Evolutionary conservation across 2,329 filamentous ascomycete genomes (phyloP).

Genomic region (Penicillium sp.): DNA sequence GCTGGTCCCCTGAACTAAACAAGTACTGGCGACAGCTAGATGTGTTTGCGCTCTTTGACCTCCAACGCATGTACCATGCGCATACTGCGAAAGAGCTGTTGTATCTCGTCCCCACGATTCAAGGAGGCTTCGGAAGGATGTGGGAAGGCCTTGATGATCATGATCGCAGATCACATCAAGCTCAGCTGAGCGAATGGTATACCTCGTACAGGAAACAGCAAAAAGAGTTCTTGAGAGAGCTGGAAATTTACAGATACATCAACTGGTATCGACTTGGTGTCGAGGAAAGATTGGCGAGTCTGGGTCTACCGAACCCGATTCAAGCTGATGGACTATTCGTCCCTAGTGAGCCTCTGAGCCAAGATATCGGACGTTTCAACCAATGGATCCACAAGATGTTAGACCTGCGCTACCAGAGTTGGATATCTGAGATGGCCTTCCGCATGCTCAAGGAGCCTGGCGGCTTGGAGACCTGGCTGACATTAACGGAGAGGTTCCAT

Average conservation of each 20-base stretch:
- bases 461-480: not conserved
- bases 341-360: slow-evolving; percentile 25
- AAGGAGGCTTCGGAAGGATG: slow-evolving; percentile 5
- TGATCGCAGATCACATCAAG: not conserved
- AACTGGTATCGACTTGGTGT: slow-evolving; percentile 30
- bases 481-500: not conserved
- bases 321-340: slow-evolving; percentile 21
- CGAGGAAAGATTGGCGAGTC: slow-evolving; percentile 22
- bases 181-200: slow-evolving; percentile 1
- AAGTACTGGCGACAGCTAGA: slow-evolving; percentile 35
- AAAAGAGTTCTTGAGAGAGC: slow-evolving; percentile 5
- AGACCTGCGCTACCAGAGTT: not conserved
- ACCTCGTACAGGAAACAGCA: slow-evolving; percentile 4
- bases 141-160: slow-evolving; percentile 4
- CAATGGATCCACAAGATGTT: slow-evolving; percentile 15
- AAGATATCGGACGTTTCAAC: slow-evolving; percentile 21
- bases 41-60: slow-evolving; percentile 27
- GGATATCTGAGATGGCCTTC: not conserved
- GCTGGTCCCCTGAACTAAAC: slow-evolving; percentile 10
- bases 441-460: not conserved
- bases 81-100: slow-evolving; percentile 11
- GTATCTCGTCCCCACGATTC: slow-evolving; percentile 15
- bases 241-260: slow-evolving; percentile 12
- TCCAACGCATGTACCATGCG: slow-evolving; percentile 1
- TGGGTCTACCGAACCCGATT: slow-evolving; percentile 16